phyloP scores from a whole-genome alignment of 1,139 yeast genomes.

The Yamadazyma sp. region DNA sequence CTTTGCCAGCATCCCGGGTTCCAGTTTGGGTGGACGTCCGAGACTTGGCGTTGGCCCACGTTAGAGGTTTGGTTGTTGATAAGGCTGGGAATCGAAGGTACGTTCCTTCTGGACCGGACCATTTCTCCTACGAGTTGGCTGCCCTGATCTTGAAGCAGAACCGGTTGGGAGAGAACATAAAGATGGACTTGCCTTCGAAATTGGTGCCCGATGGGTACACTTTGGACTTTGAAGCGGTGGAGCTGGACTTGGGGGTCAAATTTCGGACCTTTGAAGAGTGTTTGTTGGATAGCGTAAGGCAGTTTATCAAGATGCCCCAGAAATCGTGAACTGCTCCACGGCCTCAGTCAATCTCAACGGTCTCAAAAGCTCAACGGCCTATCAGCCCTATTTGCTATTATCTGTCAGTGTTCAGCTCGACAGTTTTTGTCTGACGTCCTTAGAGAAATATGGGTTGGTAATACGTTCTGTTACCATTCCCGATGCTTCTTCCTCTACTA shows the following conservation, averaged over 20 bases:
- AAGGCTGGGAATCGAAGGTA: slow-evolving; percentile 25
- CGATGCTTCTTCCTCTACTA: too few species aligned
- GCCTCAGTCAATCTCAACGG: too few species aligned
- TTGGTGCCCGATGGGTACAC: slow-evolving; percentile 14
- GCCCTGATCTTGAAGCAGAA: slow-evolving; percentile 18
- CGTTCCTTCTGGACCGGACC: slow-evolving; percentile 26
- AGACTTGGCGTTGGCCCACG: slow-evolving; percentile 39
- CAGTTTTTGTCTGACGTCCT: too few species aligned
- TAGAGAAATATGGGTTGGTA: too few species aligned
- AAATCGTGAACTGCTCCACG: not conserved
- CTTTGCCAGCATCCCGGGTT: slow-evolving; percentile 19
- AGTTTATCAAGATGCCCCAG: slow-evolving; percentile 19
- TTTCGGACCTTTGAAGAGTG: slow-evolving; percentile 33
- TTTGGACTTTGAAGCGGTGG: slow-evolving; percentile 28
- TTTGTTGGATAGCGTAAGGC: slow-evolving; percentile 36
- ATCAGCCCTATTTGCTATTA: too few species aligned
- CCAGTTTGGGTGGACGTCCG: slow-evolving; percentile 41
- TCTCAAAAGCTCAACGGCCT: too few species aligned
- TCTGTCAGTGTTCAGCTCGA: too few species aligned
- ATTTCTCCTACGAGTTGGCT: slow-evolving; percentile 28
- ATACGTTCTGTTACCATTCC: too few species aligned
- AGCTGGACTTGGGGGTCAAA: slow-evolving; percentile 30
- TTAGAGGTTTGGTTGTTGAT: slow-evolving; percentile 29
- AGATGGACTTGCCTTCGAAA: slow-evolving; percentile 8
- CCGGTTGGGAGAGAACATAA: slow-evolving; percentile 13